These are phyloP conservation scores for Pouteria glomerata DNA, from an alignment of 148 eudicot species.

Conservation along the genomic window DNA sequence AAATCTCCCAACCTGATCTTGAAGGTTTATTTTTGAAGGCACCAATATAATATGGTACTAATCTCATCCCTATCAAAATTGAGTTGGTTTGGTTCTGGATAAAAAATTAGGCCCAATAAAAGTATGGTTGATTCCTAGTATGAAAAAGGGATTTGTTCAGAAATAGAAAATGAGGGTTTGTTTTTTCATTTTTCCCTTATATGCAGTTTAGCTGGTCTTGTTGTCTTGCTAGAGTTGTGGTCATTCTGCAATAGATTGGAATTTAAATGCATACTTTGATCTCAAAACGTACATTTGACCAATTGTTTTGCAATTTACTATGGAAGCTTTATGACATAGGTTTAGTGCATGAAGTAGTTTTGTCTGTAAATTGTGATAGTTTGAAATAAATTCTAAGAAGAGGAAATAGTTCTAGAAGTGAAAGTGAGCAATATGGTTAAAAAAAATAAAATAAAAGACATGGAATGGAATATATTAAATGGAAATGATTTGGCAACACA, in stretches of 20 bases:
- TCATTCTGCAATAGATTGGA: neutral
- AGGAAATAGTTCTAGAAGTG: neutral
- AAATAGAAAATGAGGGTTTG: neutral
- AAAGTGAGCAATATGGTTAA: neutral
- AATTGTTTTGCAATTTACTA: neutral
- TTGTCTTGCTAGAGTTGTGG: neutral
- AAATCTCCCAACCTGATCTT: too few relatives aligned
- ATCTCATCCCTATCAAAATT: too few relatives aligned
- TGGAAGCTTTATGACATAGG: neutral
- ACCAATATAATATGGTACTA: too few relatives aligned
- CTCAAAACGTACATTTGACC: neutral
- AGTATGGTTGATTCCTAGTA: too few relatives aligned
- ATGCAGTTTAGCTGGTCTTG: too few relatives aligned
- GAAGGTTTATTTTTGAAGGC: too few relatives aligned
- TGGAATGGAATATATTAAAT: neutral
- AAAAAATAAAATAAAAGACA: neutral
- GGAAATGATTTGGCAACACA: neutral
- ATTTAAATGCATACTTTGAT: neutral
- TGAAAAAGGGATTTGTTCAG: neutral
- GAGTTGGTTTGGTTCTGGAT: too few relatives aligned
- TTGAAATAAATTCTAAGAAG: neutral
- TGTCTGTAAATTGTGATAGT: neutral
- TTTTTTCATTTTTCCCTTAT: neutral
- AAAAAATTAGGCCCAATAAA: too few relatives aligned
- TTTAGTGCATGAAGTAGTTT: neutral